Base-by-base conservation (phyloP, 2,329 filamentous ascomycete genomes). In the Sclerotinia borealis region DNA sequence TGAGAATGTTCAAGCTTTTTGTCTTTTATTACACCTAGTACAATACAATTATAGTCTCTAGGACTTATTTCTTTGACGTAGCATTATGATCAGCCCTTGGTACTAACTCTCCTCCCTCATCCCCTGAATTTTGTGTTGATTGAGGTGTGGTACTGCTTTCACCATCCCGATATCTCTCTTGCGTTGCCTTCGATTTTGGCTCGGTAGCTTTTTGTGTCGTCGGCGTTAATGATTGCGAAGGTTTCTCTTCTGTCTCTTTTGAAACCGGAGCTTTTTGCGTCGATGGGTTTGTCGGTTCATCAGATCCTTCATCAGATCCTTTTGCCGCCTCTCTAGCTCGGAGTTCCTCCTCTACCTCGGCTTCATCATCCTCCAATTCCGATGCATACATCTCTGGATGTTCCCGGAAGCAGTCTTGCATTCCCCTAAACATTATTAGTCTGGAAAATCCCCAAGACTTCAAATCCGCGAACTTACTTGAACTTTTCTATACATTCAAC, bases 401-500 rank as follows among this genome's bases (percentile, higher is more conserved):
- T 75, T 87, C 80, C 71, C 92, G 86, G 84, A 99, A 99, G 81
- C 95, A 99, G 72, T 93, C 89, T 80, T 98, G 95, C 95, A 99
- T 99, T 72, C 83, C 87, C 83, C 93, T 96, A 70, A 72, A 27
- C 67, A 66, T 39, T 72, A 68, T 71, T 61, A 60, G 68, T 66
- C 45, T 71, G 31, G 64, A 5, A 48, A 19, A 29, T 22, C 8
- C 51, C 22, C 67, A 63, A 58, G 9, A 1, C 25, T 7, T 52
- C n/a, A 31, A 31, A n/a, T 17, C 9, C 13, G 13, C 27, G 39
- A 51, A 83, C 89, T 52, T 82, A 95, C 92, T 96, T 93, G 83
- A 97, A 97, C 79, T 95, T 96, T 34, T 96, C 92, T 74, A 97
- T 95, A 79, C 93, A 97, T 75, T 97, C 92, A 80, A 96, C 93